Percentiles rank a stretch among this genome's conserved stretches.
phyloP scores from a whole-genome alignment of 768 basidiomycete species.

The Rhizopogon vulgaris region DNA sequence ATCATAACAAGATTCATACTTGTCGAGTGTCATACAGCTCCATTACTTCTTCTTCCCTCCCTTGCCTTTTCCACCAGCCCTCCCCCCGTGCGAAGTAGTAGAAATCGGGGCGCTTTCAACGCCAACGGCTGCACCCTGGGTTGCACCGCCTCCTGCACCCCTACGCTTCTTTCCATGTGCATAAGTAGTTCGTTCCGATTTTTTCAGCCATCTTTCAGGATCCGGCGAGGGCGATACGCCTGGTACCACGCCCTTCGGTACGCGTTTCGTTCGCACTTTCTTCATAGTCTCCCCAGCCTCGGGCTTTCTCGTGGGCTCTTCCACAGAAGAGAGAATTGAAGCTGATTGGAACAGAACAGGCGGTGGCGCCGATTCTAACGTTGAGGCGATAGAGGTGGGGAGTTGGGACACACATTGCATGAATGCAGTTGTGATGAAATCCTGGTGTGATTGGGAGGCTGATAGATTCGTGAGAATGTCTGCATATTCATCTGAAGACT shows the following conservation, averaged over 20 bases:
- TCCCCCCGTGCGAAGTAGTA: constrained; percentile 26
- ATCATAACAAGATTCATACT: neutral
- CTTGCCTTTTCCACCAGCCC: constrained; percentile 38
- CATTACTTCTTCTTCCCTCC: constrained; percentile 64
- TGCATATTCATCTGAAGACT: constrained; percentile 84
- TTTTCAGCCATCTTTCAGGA: constrained; percentile 87
- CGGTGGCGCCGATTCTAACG: constrained; percentile 58
- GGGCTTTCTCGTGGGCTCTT: constrained; percentile 28
- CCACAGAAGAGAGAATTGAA: constrained; percentile 18
- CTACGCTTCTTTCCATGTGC: constrained; percentile 44
- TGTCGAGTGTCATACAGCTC: neutral
- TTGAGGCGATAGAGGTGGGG: constrained; percentile 41
- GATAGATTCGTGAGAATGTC: constrained; percentile 83
- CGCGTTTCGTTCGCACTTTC: constrained; percentile 57
- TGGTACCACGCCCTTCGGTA: constrained; percentile 70
- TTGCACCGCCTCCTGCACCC: constrained; percentile 53
- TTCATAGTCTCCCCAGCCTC: constrained; percentile 31
- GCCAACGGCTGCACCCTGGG: constrained; percentile 48
- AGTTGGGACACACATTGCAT: constrained; percentile 57
- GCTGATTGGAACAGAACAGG: constrained; percentile 36
- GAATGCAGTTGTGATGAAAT: constrained; percentile 74
- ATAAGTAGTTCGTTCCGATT: constrained; percentile 66
- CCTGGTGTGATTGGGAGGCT: constrained; percentile 75
- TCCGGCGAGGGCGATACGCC: constrained; percentile 81
- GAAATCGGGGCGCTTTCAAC: constrained; percentile 16